Base-by-base conservation (phyloP, 2,329 filamentous ascomycete genomes). In the Zymoseptoria crescenta region DNA sequence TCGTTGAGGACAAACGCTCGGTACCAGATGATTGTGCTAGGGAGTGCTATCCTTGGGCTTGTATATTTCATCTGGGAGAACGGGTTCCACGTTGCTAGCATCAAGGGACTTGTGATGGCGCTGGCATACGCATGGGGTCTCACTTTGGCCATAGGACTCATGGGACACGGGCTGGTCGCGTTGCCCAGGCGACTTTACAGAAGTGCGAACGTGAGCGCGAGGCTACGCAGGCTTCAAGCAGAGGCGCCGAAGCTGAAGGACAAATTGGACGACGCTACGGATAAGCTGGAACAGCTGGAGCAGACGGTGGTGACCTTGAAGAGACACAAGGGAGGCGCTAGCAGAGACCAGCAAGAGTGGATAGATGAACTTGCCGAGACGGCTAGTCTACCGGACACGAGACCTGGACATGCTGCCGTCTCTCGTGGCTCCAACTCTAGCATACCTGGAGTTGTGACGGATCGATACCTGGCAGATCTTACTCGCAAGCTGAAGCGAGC, bases 131-230 rank as follows among this genome's bases (percentile, higher is more conserved):
- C 91, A 61, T 97, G 92, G 88, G 91, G 92, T 68, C 77, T 99
- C 67, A 81, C 93, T 4, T 80, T 97, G 56, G 94, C 92, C 52
- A 96, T 99, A 62, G 97, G 96, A 70, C 81, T 99, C 49, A 97
- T 99, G 93, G 94, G 94, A 6, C 94, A 99, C 74, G 94, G 94
- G 7, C 80, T 99, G 27, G 94, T 99, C 30, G 88, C 92, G 1
- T 88, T 99, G 59, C 94, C 94, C 0, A 82, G 93, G 64, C 84
- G 83, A 45, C 78, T 99, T 16, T 87, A 94, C 68, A 85, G 87
- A 60, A 88, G 90, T 70, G 87, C 91, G 30, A 91, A 86, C 70
- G 84, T 92, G 52, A 88, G 86, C 64, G 84, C 84, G 54, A 83
- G 87, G 58, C 74, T 99, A 52, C 86, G 86, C 61, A 81, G 88